A percentile compares a stretch with the other conserved stretches of the same genome.
Conservation (phyloP, 2,329 filamentous ascomycete species). For the Fusarium mundagurra region DNA sequence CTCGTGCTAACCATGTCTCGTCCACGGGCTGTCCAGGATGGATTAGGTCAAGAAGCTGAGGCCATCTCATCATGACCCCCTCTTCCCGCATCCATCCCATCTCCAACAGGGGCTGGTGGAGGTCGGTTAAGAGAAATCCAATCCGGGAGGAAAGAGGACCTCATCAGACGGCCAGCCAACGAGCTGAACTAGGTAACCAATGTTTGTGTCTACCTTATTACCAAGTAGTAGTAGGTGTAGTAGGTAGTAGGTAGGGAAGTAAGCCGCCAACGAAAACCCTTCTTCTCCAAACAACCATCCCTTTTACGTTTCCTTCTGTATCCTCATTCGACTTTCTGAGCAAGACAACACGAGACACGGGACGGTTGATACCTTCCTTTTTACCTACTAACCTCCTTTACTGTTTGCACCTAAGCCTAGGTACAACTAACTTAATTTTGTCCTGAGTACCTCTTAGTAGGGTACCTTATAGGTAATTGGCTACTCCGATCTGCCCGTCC, state of each 20-base stretch:
- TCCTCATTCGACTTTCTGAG: not conserved
- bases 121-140: constrained; percentile 39
- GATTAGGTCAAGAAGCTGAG: constrained; percentile 24
- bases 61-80: constrained; percentile 23
- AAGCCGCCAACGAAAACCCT: constrained; percentile 14
- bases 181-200: not conserved
- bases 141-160: constrained; percentile 17
- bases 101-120: constrained; percentile 31
- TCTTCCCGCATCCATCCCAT: constrained; percentile 43
- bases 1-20: constrained; percentile 40
- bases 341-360: not conserved
- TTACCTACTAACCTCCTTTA: not conserved
- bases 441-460: not conserved
- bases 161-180: constrained; percentile 7
- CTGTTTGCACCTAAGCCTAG: not conserved
- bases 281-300: constrained; percentile 24
- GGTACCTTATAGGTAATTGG: not conserved
- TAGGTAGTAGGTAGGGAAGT: not conserved
- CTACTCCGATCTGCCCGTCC: not conserved
- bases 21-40: constrained; percentile 8
- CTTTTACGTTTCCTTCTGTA: constrained; percentile 8
- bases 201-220: not conserved
- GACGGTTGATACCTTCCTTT: not conserved
- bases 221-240: not conserved
- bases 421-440: not conserved